Percentiles rank a stretch among this genome's conserved stretches.
These are phyloP conservation scores for Vicia villosa DNA, from an alignment of 306 rosid species.

Conservation along the genomic window DNA sequence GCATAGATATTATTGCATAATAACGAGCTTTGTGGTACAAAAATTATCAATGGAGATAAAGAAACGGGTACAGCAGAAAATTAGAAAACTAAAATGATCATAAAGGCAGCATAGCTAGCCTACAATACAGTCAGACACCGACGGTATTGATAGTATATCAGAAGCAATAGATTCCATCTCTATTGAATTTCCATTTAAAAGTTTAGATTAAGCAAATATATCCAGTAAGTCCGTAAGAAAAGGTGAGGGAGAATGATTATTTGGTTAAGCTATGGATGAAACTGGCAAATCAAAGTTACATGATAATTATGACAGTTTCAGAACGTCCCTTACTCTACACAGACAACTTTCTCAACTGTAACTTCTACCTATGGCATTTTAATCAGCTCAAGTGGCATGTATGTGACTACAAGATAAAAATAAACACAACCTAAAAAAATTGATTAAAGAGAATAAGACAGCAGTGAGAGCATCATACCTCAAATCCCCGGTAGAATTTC, in stretches of 20 bases:
- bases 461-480: conserved; percentile 45
- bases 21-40: neutral
- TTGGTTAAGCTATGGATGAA: neutral
- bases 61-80: no score
- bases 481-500: conserved; percentile 74
- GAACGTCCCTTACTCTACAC: neutral
- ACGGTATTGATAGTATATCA: no score
- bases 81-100: neutral
- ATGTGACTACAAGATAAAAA: neutral
- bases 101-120: neutral
- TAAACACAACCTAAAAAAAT: neutral
- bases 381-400: conserved; percentile 10
- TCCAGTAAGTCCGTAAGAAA: neutral
- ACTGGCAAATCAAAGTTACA: conserved; percentile 23
- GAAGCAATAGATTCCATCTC: neutral
- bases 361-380: neutral
- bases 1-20: neutral
- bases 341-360: conserved; percentile 9
- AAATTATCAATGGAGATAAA: conserved; percentile 6
- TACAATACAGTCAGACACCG: neutral
- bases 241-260: neutral
- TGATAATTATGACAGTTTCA: neutral
- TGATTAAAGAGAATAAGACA: neutral
- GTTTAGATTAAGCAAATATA: neutral
- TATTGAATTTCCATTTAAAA: conserved; percentile 7